Conservation (phyloP, 176 grass and related monocot species). For the Canna indica region DNA sequence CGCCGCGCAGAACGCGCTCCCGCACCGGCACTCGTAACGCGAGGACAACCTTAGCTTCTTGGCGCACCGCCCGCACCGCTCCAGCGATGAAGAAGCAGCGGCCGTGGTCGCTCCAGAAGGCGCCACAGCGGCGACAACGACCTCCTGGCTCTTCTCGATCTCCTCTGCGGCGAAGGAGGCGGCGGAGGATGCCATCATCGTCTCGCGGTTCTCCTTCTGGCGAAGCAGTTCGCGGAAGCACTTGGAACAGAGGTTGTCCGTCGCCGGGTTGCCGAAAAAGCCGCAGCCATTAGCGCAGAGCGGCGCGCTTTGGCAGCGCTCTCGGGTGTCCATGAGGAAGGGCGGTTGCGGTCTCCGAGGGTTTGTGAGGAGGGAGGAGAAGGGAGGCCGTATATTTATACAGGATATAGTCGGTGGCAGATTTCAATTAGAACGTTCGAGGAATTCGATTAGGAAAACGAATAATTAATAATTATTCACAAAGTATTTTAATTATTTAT, state of each 20-base stretch:
- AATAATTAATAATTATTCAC: too few species aligned
- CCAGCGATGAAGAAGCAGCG: neutral
- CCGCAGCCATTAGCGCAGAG: constrained; percentile 12
- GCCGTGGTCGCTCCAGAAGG: neutral
- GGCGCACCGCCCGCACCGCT: neutral
- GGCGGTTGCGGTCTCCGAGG: too few species aligned
- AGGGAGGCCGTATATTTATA: too few species aligned
- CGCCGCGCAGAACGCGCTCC: neutral
- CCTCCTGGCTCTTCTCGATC: too few species aligned
- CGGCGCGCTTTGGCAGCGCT: neutral
- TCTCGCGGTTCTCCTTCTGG: neutral
- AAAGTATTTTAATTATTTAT: too few species aligned
- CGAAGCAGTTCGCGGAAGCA: neutral
- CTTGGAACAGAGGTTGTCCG: neutral
- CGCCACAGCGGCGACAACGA: neutral
- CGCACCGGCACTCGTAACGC: neutral
- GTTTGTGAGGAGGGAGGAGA: too few species aligned
- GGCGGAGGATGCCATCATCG: too few species aligned
- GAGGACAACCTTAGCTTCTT: neutral
- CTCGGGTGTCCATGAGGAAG: neutral
- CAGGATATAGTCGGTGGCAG: too few species aligned
- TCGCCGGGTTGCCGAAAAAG: constrained; percentile 5
- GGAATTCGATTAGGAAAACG: too few species aligned
- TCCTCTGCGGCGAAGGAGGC: too few species aligned
- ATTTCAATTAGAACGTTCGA: too few species aligned